Evolutionary conservation across 192 early-diverging fungal genomes (phyloP).

Genomic region (Mortierella antarctica): DNA sequence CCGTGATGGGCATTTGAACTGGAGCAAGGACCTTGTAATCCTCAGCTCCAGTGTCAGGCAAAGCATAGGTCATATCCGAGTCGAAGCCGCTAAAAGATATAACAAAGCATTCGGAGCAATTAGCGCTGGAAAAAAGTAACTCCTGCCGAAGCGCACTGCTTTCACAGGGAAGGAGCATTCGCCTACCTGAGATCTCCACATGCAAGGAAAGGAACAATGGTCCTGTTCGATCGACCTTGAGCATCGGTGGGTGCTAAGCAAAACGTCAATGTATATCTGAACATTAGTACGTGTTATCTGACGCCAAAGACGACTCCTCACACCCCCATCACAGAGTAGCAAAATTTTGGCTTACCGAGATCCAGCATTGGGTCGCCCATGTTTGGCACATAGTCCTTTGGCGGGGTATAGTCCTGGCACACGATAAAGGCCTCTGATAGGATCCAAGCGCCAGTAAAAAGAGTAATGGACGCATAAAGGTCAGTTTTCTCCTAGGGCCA

Average conservation of each 20-base stretch:
- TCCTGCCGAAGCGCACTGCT: too few relatives aligned
- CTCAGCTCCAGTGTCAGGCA: slow-evolving; percentile 59
- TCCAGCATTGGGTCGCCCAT: slow-evolving; percentile 94
- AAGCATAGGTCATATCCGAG: slow-evolving; percentile 86
- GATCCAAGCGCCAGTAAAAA: not conserved
- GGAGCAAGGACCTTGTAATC: slow-evolving; percentile 67
- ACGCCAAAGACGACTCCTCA: not conserved
- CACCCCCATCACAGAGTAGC: not conserved
- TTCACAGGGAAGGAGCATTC: too few relatives aligned
- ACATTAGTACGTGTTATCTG: too few relatives aligned
- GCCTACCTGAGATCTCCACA: slow-evolving; percentile 86
- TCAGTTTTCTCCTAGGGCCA: not conserved
- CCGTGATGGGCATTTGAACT: slow-evolving; percentile 86
- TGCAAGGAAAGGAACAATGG: slow-evolving; percentile 89
- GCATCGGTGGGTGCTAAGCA: slow-evolving; percentile 63
- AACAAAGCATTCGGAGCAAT: not conserved
- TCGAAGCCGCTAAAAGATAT: slow-evolving; percentile 75
- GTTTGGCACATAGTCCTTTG: slow-evolving; percentile 84
- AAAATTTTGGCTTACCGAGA: slow-evolving; percentile 54
- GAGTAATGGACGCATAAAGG: not conserved
- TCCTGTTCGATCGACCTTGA: slow-evolving; percentile 75
- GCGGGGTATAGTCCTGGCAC: slow-evolving; percentile 90
- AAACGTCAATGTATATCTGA: too few relatives aligned
- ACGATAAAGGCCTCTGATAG: slow-evolving; percentile 91
- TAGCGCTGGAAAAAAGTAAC: too few relatives aligned